Evolutionary conservation across 257 asterid genomes (phyloP).

Genomic region (Rhazya stricta): DNA sequence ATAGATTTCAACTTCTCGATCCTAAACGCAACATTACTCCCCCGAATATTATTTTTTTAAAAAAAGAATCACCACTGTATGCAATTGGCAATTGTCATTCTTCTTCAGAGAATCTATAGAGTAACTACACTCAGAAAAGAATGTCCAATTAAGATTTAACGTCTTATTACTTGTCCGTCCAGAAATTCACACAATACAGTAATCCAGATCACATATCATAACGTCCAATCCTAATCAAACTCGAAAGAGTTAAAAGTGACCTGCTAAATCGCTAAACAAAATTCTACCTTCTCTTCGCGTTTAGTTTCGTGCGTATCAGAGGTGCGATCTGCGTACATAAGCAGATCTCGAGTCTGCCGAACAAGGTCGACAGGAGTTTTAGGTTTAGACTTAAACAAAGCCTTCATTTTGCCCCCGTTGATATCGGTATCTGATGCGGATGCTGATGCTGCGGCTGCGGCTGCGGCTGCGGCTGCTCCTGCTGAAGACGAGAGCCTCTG

Average conservation of each 20-base stretch:
- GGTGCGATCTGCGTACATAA: slow-evolving; percentile 45
- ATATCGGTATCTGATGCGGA: slow-evolving; percentile 27
- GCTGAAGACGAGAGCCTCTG: slow-evolving; percentile 18
- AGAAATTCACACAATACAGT: background rate
- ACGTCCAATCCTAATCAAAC: slow-evolving; percentile 2
- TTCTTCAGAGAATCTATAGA: background rate
- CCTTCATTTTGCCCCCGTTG: slow-evolving; percentile 55
- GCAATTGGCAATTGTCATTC: background rate
- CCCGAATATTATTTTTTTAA: background rate
- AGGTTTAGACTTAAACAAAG: slow-evolving; percentile 72
- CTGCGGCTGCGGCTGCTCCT: background rate
- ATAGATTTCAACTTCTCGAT: background rate
- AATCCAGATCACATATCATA: background rate
- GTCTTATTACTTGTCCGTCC: background rate
- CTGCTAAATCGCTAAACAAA: background rate
- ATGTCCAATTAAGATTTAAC: background rate
- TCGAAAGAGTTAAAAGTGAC: background rate
- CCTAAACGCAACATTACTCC: background rate
- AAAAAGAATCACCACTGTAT: background rate
- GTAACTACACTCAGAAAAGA: background rate
- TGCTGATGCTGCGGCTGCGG: slow-evolving; percentile 29
- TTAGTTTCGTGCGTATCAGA: slow-evolving; percentile 64
- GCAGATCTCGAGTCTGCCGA: slow-evolving; percentile 85
- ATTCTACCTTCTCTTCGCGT: slow-evolving; percentile 74
- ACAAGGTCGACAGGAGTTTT: slow-evolving; percentile 84